Percentiles rank a stretch among this genome's conserved stretches.
phyloP scores from a whole-genome alignment of 192 early-diverging fungal genomes.

The Coemansia sp. region DNA sequence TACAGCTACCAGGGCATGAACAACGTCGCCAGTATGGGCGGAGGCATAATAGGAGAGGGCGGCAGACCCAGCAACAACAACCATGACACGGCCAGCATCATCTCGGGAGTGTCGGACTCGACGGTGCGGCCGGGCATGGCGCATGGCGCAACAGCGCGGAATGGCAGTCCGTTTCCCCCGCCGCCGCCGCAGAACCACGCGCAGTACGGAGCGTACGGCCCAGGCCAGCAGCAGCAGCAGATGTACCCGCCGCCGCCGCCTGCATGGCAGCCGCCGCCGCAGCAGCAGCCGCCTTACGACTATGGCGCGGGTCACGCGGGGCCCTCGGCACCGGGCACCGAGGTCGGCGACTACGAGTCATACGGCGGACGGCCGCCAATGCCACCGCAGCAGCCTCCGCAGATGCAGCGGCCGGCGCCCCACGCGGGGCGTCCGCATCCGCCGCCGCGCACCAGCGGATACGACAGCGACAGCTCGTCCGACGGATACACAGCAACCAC shows the following conservation, averaged over 20 bases:
- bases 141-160: background rate
- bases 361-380: conserved; percentile 4
- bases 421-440: background rate
- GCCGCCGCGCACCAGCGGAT: conserved; percentile 1
- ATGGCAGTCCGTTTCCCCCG: conserved; percentile 14
- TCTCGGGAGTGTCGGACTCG: conserved; percentile 9
- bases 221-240: background rate
- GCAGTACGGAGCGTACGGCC: conserved; percentile 1
- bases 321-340: conserved; percentile 18
- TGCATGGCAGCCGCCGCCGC: conserved; percentile 11
- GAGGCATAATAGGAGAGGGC: background rate
- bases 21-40: conserved; percentile 24
- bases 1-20: conserved; percentile 48
- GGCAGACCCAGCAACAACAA: conserved; percentile 7
- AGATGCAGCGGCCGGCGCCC: conserved; percentile 5
- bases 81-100: conserved; percentile 12
- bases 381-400: no score
- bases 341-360: conserved; percentile 28
- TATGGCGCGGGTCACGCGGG: conserved; percentile 17
- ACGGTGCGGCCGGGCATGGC: background rate
- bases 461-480: conserved; percentile 25
- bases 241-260: conserved; percentile 5
- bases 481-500: conserved; percentile 6
- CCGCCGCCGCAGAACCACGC: conserved; percentile 14
- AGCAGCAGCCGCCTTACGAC: conserved; percentile 10